Conservation (phyloP, 768 basidiomycete species). For the Lentinus tigrinus region DNA sequence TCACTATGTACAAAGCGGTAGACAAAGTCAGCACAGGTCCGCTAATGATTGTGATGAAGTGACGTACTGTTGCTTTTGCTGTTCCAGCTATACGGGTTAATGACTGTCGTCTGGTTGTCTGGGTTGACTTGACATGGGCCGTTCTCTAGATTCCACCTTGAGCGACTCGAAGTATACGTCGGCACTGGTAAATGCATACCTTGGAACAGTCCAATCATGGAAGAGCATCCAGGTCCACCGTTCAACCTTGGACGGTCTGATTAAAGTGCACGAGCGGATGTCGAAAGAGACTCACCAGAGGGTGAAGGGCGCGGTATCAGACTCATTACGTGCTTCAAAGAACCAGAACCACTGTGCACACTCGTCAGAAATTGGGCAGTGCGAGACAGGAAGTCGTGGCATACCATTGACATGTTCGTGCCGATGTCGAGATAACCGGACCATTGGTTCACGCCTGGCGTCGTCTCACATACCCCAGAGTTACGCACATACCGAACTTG, state of each 20-base stretch:
- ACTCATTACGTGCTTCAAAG: constrained; percentile 58
- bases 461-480: constrained; percentile 67
- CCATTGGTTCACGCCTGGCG: constrained; percentile 56
- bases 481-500: constrained; percentile 50
- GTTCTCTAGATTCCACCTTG: constrained; percentile 40
- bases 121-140: constrained; percentile 62
- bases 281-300: constrained; percentile 44
- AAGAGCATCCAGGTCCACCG: constrained; percentile 38
- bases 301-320: constrained; percentile 64
- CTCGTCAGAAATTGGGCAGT: not conserved
- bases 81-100: constrained; percentile 74
- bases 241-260: constrained; percentile 23
- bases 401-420: constrained; percentile 56
- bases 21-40: not conserved
- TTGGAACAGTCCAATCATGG: constrained; percentile 62
- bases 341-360: constrained; percentile 67
- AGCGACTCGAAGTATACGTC: not conserved
- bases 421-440: constrained; percentile 64
- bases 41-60: not conserved
- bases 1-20: constrained; percentile 42
- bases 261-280: too few species aligned
- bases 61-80: constrained; percentile 60
- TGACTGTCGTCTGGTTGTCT: constrained; percentile 48
- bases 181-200: constrained; percentile 29
- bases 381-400: not conserved